These are phyloP conservation scores for Chlamydomonas asymmetrica DNA, from an alignment of 139 green algal species.

Conservation along the genomic window DNA sequence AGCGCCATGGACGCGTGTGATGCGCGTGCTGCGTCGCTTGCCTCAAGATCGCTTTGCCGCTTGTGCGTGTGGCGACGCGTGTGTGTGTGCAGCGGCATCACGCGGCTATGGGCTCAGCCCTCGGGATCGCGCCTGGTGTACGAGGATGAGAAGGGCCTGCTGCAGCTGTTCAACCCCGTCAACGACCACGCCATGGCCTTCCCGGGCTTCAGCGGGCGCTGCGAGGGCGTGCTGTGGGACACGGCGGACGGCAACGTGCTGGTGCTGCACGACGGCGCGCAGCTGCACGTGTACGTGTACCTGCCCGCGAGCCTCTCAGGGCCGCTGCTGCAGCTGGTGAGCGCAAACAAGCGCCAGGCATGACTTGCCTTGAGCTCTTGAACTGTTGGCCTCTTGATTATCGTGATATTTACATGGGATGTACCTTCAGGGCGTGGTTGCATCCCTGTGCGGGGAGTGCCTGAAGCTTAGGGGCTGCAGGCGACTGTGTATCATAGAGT, in stretches of 20 bases:
- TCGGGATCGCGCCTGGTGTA: slow-evolving; percentile 63
- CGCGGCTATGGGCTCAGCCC: slow-evolving; percentile 54
- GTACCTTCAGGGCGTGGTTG: too few relatives aligned
- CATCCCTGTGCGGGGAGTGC: too few relatives aligned
- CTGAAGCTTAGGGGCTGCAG: too few relatives aligned
- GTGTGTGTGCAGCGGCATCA: slow-evolving; percentile 42
- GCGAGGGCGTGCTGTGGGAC: slow-evolving; percentile 31
- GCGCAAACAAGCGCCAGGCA: too few relatives aligned
- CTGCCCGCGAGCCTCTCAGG: slow-evolving; percentile 41
- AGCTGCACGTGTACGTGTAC: slow-evolving; percentile 54
- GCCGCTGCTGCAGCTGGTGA: too few relatives aligned
- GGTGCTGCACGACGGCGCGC: slow-evolving; percentile 41
- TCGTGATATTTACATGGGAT: too few relatives aligned
- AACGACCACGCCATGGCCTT: slow-evolving; percentile 61
- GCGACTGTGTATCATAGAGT: too few relatives aligned
- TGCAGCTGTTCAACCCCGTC: slow-evolving; percentile 70
- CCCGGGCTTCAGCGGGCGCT: slow-evolving; percentile 27
- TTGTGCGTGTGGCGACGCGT: background rate
- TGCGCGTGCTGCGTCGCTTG: too few relatives aligned
- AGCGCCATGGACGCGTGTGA: background rate
- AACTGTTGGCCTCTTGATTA: too few relatives aligned
- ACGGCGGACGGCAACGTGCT: slow-evolving; percentile 55
- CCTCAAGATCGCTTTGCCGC: too few relatives aligned
- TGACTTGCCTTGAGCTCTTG: too few relatives aligned
- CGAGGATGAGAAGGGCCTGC: slow-evolving; percentile 48